Evolutionary conservation across 129 eudicot genomes (phyloP).

Genomic region (Tagetes erecta): DNA sequence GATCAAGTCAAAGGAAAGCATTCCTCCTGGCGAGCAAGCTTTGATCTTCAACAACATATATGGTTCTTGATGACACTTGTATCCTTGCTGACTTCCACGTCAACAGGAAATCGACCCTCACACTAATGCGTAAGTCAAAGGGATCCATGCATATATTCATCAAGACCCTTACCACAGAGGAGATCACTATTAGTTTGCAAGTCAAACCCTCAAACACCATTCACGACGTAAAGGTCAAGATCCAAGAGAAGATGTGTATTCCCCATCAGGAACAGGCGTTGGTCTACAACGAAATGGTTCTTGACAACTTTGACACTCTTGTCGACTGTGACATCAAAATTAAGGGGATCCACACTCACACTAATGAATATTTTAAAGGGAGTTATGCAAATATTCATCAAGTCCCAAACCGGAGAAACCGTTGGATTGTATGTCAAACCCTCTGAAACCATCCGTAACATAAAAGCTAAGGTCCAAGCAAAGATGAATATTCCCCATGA

Average conservation of each 20-base stretch:
- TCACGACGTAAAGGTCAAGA: background rate
- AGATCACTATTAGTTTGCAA: background rate
- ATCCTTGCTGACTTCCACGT: background rate
- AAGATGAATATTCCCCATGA: background rate
- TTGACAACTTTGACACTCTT: background rate
- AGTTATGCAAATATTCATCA: background rate
- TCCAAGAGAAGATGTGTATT: background rate
- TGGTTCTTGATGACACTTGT: background rate
- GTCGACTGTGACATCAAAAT: background rate
- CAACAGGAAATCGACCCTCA: background rate
- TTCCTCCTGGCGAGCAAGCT: too few relatives aligned
- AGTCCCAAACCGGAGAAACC: background rate
- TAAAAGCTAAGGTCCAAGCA: background rate
- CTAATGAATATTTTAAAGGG: background rate
- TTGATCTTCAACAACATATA: background rate
- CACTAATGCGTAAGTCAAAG: background rate
- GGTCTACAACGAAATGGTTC: background rate
- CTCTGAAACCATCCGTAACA: background rate
- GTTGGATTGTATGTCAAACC: background rate
- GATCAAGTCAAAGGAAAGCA: too few relatives aligned
- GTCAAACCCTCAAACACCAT: conserved; percentile 8
- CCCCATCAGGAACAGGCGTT: background rate
- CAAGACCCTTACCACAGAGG: background rate
- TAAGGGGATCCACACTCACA: too few relatives aligned
- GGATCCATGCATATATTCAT: background rate